Percentiles rank a stretch among this genome's conserved stretches.
Evolutionary conservation across 2,329 filamentous ascomycete genomes (phyloP).

Genomic region (Exophiala alcalophila): DNA sequence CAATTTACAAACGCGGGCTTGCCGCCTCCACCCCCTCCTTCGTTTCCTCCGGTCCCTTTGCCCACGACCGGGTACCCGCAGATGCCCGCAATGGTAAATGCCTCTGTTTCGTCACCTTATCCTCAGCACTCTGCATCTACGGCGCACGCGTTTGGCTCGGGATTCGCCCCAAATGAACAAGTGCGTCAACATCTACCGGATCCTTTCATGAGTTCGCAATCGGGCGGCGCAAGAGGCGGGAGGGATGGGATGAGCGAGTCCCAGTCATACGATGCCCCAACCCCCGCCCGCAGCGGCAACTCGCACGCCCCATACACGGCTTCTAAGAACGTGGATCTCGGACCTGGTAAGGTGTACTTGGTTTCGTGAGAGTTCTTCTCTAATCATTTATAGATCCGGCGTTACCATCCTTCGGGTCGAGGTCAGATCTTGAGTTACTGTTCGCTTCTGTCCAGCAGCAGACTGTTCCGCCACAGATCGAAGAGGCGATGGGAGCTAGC

Average conservation of each 20-base stretch:
- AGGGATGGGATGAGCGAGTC: conserved; percentile 6
- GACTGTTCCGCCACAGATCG: neutral
- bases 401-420: conserved; percentile 25
- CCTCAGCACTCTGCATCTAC: conserved; percentile 13
- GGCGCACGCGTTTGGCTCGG: conserved; percentile 5
- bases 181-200: conserved; percentile 8
- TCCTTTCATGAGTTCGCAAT: conserved; percentile 2
- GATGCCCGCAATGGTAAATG: conserved; percentile 18
- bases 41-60: conserved; percentile 24
- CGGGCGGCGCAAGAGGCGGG: conserved; percentile 4
- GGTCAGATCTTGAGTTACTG: conserved; percentile 22
- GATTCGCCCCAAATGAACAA: conserved; percentile 14
- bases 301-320: conserved; percentile 2
- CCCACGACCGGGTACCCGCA: conserved; percentile 22
- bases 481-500: neutral
- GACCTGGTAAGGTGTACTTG: conserved; percentile 14
- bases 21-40: conserved; percentile 23
- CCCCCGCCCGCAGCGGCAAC: conserved; percentile 4
- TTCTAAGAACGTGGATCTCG: conserved; percentile 6
- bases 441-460: conserved; percentile 21
- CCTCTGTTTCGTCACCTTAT: conserved; percentile 19
- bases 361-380: neutral
- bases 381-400: conserved; percentile 16
- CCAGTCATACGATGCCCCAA: conserved; percentile 10
- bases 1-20: conserved; percentile 26